phyloP scores from a whole-genome alignment of 2,329 filamentous ascomycete genomes.

The Calonectria hongkongensis region DNA sequence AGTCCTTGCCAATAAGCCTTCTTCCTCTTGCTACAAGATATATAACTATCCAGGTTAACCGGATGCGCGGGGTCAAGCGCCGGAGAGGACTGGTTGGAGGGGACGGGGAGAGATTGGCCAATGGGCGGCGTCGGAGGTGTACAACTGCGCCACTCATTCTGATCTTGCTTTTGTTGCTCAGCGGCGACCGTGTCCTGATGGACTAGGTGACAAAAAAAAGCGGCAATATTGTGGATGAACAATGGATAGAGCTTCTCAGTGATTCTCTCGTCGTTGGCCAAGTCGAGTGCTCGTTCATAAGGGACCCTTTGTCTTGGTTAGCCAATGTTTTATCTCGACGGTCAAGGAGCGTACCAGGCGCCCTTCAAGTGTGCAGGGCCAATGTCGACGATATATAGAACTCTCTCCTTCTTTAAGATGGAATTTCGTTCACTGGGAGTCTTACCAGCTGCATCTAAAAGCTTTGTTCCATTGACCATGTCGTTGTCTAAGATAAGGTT shows the following conservation, averaged over 20 bases:
- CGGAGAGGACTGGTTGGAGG: too few species aligned
- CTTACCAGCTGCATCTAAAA: constrained; percentile 98
- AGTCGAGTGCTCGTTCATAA: constrained; percentile 96
- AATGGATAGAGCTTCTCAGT: constrained; percentile 95
- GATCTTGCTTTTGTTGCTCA: too few species aligned
- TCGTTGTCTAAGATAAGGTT: constrained; percentile 83
- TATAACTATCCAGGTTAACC: too few species aligned
- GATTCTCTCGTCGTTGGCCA: constrained; percentile 99
- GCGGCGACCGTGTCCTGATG: too few species aligned
- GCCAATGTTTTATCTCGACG: constrained; percentile 47
- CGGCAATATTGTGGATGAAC: constrained; percentile 97
- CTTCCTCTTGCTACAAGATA: too few species aligned
- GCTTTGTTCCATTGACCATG: constrained; percentile 99
- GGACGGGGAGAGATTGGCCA: too few species aligned
- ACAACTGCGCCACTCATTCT: too few species aligned
- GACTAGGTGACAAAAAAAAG: constrained; percentile 92
- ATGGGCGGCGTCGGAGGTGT: too few species aligned
- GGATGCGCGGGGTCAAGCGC: too few species aligned
- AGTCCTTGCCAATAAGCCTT: too few species aligned
- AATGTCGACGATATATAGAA: constrained; percentile 97
- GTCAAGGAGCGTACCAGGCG: constrained; percentile 83
- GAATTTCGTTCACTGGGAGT: constrained; percentile 95
- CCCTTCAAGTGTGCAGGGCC: constrained; percentile 99
- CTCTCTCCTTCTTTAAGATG: constrained; percentile 98
- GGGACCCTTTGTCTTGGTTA: constrained; percentile 85